Evolutionary conservation across 495 filamentous ascomycete species (phyloP).

Genomic region (Tuber borchii): DNA sequence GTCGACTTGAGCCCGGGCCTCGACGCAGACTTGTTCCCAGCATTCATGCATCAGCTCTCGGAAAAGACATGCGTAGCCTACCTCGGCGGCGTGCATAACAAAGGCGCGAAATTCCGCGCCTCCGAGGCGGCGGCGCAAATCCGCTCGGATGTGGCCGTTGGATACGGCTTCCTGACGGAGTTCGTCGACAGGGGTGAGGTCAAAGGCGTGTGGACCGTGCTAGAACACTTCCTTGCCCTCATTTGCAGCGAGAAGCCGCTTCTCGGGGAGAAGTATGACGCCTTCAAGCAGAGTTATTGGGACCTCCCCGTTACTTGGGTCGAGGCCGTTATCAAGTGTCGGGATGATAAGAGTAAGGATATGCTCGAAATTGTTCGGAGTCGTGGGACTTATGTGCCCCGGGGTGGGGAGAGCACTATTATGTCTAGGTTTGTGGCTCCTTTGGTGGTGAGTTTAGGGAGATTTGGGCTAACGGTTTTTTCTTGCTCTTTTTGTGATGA

Average conservation of each 20-base stretch:
- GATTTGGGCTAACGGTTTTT: not conserved
- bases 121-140: slow-evolving; percentile 39
- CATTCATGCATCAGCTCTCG: slow-evolving; percentile 75
- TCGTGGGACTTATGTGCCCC: slow-evolving; percentile 59
- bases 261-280: slow-evolving; percentile 69
- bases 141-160: slow-evolving; percentile 37
- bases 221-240: slow-evolving; percentile 69
- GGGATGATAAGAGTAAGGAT: slow-evolving; percentile 88
- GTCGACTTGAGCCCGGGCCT: slow-evolving; percentile 73
- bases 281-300: slow-evolving; percentile 82
- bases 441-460: not conserved
- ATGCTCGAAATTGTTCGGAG: slow-evolving; percentile 84
- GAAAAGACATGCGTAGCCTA: slow-evolving; percentile 84
- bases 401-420: slow-evolving; percentile 37
- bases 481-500: not conserved
- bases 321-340: slow-evolving; percentile 75
- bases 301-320: slow-evolving; percentile 93
- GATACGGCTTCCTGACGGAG: slow-evolving; percentile 39
- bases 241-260: slow-evolving; percentile 67
- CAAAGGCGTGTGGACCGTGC: slow-evolving; percentile 85
- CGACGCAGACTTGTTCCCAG: slow-evolving; percentile 61
- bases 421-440: slow-evolving; percentile 38
- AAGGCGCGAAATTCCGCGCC: slow-evolving; percentile 72
- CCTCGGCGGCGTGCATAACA: slow-evolving; percentile 79
- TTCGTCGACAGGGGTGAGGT: slow-evolving; percentile 49